Evolutionary conservation across 2,329 filamentous ascomycete species (phyloP), one percentile per base, ranked within the genome.

Genomic region (Septoria petroselini): DNA sequence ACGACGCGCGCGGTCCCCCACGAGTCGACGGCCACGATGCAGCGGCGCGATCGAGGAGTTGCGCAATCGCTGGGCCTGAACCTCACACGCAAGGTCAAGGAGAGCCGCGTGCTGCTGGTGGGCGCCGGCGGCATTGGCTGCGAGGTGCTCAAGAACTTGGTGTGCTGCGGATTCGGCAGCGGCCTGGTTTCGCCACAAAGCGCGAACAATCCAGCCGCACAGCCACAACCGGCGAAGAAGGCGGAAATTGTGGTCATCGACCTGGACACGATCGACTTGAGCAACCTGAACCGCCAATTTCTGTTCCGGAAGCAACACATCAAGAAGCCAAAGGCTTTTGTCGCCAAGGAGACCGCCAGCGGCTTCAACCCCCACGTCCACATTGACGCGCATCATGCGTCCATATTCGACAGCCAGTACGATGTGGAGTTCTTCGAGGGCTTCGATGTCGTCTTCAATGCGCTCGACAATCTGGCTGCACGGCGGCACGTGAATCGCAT

Each of bases 101-200:
- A 62, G 48, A 66, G 65, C 50, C 54, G 64, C 12, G 61, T 96
- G 45, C 78, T 98, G 51, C 89, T 98, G 77, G 91, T 98, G 50
- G 93, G 93, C 63, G 93, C 93, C 48, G 93, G 93, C 55, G 93
- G 93, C 55, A 98, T 98, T 66, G 93, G 93, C 62, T 98, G 93
- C 73, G 93, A 98, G 73, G 79, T 98, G 6, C 82, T 98, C 58
- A 98, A 98, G 77, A 95, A 97, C 70, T 83, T 98, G 50, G 89
- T 91, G 37, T 83, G 95, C 41, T 86, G 84, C 35, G 91, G 91
- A 59, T 98, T 95, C 62, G 89, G 89, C 58, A 63, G 54, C 25
- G 54, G 50, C 39, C 35, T 37, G 18, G 46, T 21, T 12, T n/a
- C 17, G 15, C 33, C 46, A 12, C 41, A 42, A 4, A 7, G 39